These are phyloP conservation scores for Hypoxylon lienhwacheense DNA, from an alignment of 495 filamentous ascomycete species.

Conservation along the genomic window DNA sequence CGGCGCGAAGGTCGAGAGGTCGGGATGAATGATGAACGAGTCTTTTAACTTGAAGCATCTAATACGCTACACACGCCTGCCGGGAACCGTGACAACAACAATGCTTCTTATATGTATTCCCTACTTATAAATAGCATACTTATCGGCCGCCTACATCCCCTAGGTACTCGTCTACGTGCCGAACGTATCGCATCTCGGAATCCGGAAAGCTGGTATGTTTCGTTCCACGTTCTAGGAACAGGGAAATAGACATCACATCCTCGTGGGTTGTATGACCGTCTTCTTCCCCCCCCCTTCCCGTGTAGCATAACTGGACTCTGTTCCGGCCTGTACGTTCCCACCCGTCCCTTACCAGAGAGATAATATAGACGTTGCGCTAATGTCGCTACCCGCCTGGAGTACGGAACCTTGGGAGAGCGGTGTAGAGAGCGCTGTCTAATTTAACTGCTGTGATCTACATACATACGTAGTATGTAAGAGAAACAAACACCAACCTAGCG, in stretches of 20 bases:
- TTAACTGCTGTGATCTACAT: neutral
- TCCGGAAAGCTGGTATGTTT: conserved; percentile 35
- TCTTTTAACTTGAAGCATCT: too few relatives aligned
- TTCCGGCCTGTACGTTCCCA: conserved; percentile 1
- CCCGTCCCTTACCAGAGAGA: neutral
- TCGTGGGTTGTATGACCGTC: conserved; percentile 21
- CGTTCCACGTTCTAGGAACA: conserved; percentile 22
- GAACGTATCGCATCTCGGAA: conserved; percentile 21
- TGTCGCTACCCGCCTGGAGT: conserved; percentile 14
- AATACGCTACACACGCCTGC: neutral
- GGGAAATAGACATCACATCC: conserved; percentile 20
- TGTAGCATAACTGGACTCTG: conserved; percentile 9
- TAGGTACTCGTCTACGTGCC: neutral
- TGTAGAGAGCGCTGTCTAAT: conserved; percentile 19
- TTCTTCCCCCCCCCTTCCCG: conserved; percentile 1
- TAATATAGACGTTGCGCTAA: conserved; percentile 12
- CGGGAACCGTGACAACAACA: neutral
- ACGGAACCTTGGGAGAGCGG: conserved; percentile 7
- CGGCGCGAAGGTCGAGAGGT: too few relatives aligned
- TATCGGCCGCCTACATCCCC: neutral
- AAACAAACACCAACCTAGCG: neutral
- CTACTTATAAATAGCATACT: too few relatives aligned
- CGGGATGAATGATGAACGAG: too few relatives aligned
- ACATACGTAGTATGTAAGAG: neutral
- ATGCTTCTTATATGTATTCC: neutral